A percentile compares a stretch with the other conserved stretches of the same genome.
phyloP scores from a whole-genome alignment of 2,329 filamentous ascomycete species.

The Ophiostoma montium region DNA sequence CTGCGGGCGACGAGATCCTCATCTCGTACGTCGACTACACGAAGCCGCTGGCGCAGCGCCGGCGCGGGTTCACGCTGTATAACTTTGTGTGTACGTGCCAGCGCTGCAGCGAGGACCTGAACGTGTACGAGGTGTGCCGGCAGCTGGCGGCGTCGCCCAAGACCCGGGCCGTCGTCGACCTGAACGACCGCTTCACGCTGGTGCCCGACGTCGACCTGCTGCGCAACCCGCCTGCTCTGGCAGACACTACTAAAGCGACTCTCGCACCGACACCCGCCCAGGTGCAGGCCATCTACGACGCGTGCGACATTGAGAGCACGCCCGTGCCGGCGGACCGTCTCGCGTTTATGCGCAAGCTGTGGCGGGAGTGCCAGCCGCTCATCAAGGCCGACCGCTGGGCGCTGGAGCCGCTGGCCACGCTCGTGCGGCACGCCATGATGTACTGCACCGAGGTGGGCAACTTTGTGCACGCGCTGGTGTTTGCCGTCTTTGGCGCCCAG shows the following conservation, averaged over 20 bases:
- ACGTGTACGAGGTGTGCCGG: conserved; percentile 38
- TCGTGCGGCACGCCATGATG: conserved; percentile 30
- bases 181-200: conserved; percentile 31
- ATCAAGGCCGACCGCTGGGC: conserved; percentile 29
- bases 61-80: conserved; percentile 31
- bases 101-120: conserved; percentile 35
- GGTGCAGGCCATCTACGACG: conserved; percentile 20
- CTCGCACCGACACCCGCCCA: conserved; percentile 13
- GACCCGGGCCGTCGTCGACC: conserved; percentile 21
- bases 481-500: conserved; percentile 33
- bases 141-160: conserved; percentile 14
- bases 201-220: conserved; percentile 24
- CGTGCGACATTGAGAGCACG: conserved; percentile 15
- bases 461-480: conserved; percentile 29
- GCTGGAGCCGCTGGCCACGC: conserved; percentile 31
- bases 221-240: conserved; percentile 19
- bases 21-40: conserved; percentile 47
- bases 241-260: not conserved
- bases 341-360: conserved; percentile 22
- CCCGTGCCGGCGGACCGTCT: conserved; percentile 10
- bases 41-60: conserved; percentile 28
- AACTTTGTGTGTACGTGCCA: conserved; percentile 37
- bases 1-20: conserved; percentile 39
- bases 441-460: conserved; percentile 29
- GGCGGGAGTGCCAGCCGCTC: conserved; percentile 25